Conservation (phyloP, 805 yeast genomes). For the Ogataea wickerhamii region DNA sequence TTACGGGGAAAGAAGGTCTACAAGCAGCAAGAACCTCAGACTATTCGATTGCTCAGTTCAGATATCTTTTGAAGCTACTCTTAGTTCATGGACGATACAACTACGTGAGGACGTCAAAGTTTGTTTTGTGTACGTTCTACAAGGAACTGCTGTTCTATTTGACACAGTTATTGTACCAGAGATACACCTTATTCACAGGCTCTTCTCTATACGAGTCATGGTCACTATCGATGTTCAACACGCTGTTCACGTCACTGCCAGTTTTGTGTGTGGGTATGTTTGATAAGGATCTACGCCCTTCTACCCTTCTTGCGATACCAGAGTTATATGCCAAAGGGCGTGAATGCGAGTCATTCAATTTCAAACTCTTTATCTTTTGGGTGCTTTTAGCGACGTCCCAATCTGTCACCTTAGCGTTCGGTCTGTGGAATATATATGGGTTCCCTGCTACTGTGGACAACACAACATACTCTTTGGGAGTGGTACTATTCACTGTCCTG, state of each 20-base stretch:
- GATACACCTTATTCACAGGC: slow-evolving; percentile 86
- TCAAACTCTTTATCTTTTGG: slow-evolving; percentile 72
- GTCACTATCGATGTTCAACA: slow-evolving; percentile 96
- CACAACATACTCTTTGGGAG: slow-evolving; percentile 79
- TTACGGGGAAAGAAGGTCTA: slow-evolving; percentile 94
- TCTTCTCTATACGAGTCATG: slow-evolving; percentile 91
- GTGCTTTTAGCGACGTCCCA: slow-evolving; percentile 70
- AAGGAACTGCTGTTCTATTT: slow-evolving; percentile 88
- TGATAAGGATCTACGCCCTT: slow-evolving; percentile 84
- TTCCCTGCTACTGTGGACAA: slow-evolving; percentile 63
- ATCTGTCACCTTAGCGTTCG: slow-evolving; percentile 66
- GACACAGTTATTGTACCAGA: slow-evolving; percentile 83
- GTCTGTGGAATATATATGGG: slow-evolving; percentile 70
- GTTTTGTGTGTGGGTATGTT: slow-evolving; percentile 94
- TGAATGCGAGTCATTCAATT: slow-evolving; percentile 66
- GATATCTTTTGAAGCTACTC: slow-evolving; percentile 74
- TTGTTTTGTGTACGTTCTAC: slow-evolving; percentile 90
- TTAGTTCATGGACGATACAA: slow-evolving; percentile 96
- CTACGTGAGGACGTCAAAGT: slow-evolving; percentile 86
- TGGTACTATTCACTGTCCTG: slow-evolving; percentile 67
- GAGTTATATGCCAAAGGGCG: slow-evolving; percentile 82
- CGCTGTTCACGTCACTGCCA: slow-evolving; percentile 88
- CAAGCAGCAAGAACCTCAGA: slow-evolving; percentile 97
- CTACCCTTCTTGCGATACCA: slow-evolving; percentile 87
- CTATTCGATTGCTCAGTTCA: slow-evolving; percentile 91